These are phyloP conservation scores for Picea mariana DNA, from an alignment of 83 land plant genomes.

Conservation along the genomic window DNA sequence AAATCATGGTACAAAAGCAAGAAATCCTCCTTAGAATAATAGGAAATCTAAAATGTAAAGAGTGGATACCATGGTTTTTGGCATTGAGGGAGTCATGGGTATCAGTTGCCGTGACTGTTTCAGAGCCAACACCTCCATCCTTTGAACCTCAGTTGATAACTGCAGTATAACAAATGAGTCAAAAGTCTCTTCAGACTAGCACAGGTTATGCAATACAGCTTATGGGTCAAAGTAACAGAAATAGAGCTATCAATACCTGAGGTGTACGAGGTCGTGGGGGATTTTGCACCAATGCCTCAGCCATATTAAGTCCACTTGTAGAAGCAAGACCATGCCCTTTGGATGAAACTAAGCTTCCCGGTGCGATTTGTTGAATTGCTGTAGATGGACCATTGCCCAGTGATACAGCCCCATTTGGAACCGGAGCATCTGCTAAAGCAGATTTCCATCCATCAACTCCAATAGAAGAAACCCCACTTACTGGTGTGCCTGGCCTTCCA, in stretches of 20 bases:
- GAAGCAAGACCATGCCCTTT: slow-evolving; percentile 11
- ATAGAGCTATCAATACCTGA: slow-evolving; percentile 39
- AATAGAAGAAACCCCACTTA: slow-evolving; percentile 27
- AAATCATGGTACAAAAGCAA: neutral
- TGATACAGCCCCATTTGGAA: slow-evolving; percentile 21
- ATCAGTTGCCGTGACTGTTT: slow-evolving; percentile 51
- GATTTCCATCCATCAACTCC: slow-evolving; percentile 67
- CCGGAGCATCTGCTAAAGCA: slow-evolving; percentile 57
- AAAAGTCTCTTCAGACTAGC: neutral
- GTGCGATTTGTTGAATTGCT: slow-evolving; percentile 22
- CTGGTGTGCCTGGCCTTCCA: slow-evolving; percentile 32
- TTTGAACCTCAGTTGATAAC: slow-evolving; percentile 52
- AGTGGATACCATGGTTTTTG: slow-evolving; percentile 46
- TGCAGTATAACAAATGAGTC: slow-evolving; percentile 20
- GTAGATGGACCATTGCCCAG: slow-evolving; percentile 18
- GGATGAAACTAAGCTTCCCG: slow-evolving; percentile 5
- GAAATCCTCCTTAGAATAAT: neutral
- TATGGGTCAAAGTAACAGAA: neutral
- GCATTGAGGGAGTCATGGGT: slow-evolving; percentile 61
- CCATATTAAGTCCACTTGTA: slow-evolving; percentile 62
- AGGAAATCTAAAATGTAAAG: neutral
- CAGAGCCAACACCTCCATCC: slow-evolving; percentile 56
- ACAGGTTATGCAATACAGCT: neutral
- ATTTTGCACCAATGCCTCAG: slow-evolving; percentile 67
- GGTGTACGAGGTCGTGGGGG: slow-evolving; percentile 50